Evolutionary conservation across 805 yeast species (phyloP), one percentile per base, ranked within the genome.

Genomic region (Candida maesae): DNA sequence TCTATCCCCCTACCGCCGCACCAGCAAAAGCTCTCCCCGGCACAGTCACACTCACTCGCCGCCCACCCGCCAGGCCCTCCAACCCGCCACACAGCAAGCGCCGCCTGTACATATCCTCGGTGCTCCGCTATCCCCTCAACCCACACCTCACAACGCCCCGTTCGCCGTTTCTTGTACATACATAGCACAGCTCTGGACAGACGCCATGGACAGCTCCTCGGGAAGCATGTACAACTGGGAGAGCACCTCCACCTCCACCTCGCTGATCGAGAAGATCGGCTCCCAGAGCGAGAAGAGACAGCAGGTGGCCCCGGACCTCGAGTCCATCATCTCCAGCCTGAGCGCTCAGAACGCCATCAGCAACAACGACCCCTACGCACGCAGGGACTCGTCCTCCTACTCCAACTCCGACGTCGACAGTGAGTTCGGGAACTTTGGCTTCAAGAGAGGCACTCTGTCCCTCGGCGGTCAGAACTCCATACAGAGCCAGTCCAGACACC

Each of bases 391-490:
- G 6, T 36, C 47, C n/a, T 52, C 60, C 19, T 53, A 46, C 27
- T 41, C 50, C 12, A 51, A 59, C 27, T 58, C 73, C 33, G 77
- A 71, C 37, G 61, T 64, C n/a, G 73, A 66, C 44, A 60, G 61
- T 28, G 65, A 61, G 42, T 61, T 56, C 33, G 56, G 53, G 29
- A 62, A 66, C 6, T 72, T 73, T 54, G 76, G 74, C n/a, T 60
- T 70, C 47, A 71, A 68, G 48, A 64, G 67, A 44, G 76, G 76
- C 9, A 63, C 77, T 2, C 55, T 72, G 20, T 70, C 76, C 4
- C 66, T 65, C 8, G 74, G 70, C 15, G 54, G 53, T 12, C 53
- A 50, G 33, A 39, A 41, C 15, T 50, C 45, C n/a, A 33, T 32
- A 23, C 49, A 42, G 28, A 36, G 38, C 14, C 55, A 39, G 13